Conservation (phyloP, 75 land plant genomes). For the Pinus taeda region DNA sequence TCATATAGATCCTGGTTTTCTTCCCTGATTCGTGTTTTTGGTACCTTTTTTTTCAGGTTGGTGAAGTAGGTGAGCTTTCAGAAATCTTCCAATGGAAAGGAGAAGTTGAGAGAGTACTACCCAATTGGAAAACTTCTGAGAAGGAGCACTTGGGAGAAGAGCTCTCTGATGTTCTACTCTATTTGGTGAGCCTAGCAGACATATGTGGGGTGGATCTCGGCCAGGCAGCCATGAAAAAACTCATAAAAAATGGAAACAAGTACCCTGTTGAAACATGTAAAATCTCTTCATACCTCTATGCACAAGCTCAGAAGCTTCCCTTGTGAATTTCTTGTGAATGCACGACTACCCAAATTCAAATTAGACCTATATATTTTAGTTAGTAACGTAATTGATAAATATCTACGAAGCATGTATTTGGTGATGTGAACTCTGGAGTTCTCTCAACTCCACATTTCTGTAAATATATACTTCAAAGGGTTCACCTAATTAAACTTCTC, state of each 20-base stretch:
- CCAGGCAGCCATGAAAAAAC: slow-evolving; percentile 60
- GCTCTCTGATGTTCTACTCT: slow-evolving; percentile 78
- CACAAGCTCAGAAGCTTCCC: too few species aligned
- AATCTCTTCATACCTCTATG: too few species aligned
- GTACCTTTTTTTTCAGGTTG: slow-evolving; percentile 43
- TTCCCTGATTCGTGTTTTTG: not conserved
- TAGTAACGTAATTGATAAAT: too few species aligned
- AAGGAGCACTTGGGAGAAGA: slow-evolving; percentile 86
- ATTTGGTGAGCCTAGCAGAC: slow-evolving; percentile 71
- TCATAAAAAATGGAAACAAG: slow-evolving; percentile 60
- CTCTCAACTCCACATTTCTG: too few species aligned
- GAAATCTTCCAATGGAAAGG: slow-evolving; percentile 93
- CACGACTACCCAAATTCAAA: too few species aligned
- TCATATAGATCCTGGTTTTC: too few species aligned
- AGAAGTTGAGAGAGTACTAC: slow-evolving; percentile 72
- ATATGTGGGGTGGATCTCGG: slow-evolving; percentile 79
- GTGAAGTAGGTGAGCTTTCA: slow-evolving; percentile 87
- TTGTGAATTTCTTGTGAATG: too few species aligned
- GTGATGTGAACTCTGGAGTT: too few species aligned
- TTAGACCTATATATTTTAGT: too few species aligned
- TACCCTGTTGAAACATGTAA: slow-evolving; percentile 49
- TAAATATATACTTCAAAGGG: too few species aligned
- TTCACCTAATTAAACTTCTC: too few species aligned
- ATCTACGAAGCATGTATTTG: too few species aligned
- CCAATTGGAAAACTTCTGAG: slow-evolving; percentile 61